Percentiles rank a stretch among this genome's conserved stretches.
Conservation (phyloP, 805 yeast species). For the Zygosaccharomyces siamensis region DNA sequence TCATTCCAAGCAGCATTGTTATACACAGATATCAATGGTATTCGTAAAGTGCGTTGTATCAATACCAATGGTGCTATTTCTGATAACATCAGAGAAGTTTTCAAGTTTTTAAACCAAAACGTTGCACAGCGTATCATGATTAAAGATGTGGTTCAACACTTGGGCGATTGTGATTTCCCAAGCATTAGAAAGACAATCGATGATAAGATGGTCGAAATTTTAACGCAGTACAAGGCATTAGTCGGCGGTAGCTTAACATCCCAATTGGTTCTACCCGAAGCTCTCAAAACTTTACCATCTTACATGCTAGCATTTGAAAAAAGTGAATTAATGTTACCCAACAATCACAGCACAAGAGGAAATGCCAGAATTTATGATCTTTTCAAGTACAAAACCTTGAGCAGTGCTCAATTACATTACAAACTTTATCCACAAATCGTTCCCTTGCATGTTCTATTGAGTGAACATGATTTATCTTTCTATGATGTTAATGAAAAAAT, state of each 20-base stretch:
- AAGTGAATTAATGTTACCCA: constrained; percentile 49
- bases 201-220: constrained; percentile 49
- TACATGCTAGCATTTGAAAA: constrained; percentile 67
- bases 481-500: constrained; percentile 39
- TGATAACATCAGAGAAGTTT: constrained; percentile 65
- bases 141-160: constrained; percentile 42
- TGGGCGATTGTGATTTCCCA: constrained; percentile 41
- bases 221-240: constrained; percentile 51
- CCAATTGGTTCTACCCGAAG: constrained; percentile 76
- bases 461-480: constrained; percentile 50
- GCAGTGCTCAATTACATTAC: constrained; percentile 49
- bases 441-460: constrained; percentile 58
- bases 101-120: constrained; percentile 76
- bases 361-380: constrained; percentile 58
- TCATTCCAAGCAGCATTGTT: constrained; percentile 89
- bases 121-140: constrained; percentile 50
- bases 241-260: constrained; percentile 46
- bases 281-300: constrained; percentile 66
- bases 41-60: constrained; percentile 78
- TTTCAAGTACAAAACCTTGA: constrained; percentile 44
- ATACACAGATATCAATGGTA: constrained; percentile 74
- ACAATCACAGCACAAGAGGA: constrained; percentile 40
- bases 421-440: constrained; percentile 77
- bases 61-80: constrained; percentile 80
- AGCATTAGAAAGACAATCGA: constrained; percentile 51